Percentiles rank a stretch among this genome's conserved stretches.
Conservation (phyloP, 1,284 basidiomycete species). For the Pseudozyma sp. region DNA sequence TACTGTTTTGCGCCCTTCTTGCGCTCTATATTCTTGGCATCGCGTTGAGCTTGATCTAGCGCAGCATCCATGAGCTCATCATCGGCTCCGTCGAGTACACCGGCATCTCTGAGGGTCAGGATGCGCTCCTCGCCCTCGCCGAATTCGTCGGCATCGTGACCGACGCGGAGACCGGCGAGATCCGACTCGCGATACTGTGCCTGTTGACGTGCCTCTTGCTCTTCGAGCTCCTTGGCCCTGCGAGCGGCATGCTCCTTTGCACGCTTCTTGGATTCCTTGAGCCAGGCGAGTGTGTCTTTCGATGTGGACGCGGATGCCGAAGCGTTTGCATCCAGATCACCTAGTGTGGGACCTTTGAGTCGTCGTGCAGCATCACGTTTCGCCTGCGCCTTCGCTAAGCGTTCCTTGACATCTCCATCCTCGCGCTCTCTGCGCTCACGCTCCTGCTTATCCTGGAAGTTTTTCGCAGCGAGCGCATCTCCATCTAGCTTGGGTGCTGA, state of each 20-base stretch:
- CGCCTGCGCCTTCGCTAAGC: constrained; percentile 75
- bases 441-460: constrained; percentile 72
- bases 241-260: constrained; percentile 83
- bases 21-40: constrained; percentile 81
- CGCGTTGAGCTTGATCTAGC: constrained; percentile 84
- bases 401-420: constrained; percentile 73
- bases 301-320: constrained; percentile 17
- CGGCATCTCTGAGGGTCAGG: constrained; percentile 93
- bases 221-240: constrained; percentile 82
- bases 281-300: constrained; percentile 81
- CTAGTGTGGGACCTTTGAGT: constrained; percentile 89
- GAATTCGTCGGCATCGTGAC: constrained; percentile 83
- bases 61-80: constrained; percentile 96
- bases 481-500: constrained; percentile 44
- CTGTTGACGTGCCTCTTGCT: constrained; percentile 78
- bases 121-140: constrained; percentile 92
- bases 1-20: constrained; percentile 92
- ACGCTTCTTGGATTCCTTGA: constrained; percentile 86
- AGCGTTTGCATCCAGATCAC: constrained; percentile 72
- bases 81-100: constrained; percentile 94
- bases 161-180: constrained; percentile 91
- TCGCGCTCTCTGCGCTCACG: constrained; percentile 79
- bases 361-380: constrained; percentile 87
- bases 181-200: constrained; percentile 75
- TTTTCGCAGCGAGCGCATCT: constrained; percentile 68